Percentiles rank a stretch among this genome's conserved stretches.
These are phyloP conservation scores for Cercophora newfieldiana DNA, from an alignment of 495 filamentous ascomycete genomes.

Conservation along the genomic window DNA sequence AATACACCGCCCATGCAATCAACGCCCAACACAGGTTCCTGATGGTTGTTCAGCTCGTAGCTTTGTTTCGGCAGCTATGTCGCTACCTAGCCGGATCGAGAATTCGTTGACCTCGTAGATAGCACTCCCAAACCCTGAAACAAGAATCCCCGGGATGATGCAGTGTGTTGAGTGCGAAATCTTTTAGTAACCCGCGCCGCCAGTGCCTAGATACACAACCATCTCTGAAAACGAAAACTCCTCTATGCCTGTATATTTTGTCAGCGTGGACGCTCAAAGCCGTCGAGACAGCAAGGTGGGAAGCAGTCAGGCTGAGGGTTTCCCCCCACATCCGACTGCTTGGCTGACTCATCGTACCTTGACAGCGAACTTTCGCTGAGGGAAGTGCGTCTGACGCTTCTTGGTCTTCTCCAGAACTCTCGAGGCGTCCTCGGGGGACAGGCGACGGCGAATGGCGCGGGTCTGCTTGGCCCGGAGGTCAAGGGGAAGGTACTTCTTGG, in stretches of 20 bases:
- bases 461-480: conserved; percentile 97
- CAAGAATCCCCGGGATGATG: conserved; percentile 40
- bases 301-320: too few relatives aligned
- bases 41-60: conserved; percentile 32
- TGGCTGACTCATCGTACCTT: conserved; percentile 63
- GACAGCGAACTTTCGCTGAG: conserved; percentile 95
- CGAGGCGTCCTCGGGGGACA: conserved; percentile 85
- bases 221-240: conserved; percentile 30
- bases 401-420: conserved; percentile 82
- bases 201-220: conserved; percentile 37
- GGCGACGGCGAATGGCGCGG: conserved; percentile 87
- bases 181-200: conserved; percentile 37
- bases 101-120: conserved; percentile 37
- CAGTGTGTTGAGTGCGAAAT: conserved; percentile 39
- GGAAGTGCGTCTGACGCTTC: conserved; percentile 95
- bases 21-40: conserved; percentile 7
- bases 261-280: conserved; percentile 22
- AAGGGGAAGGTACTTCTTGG: conserved; percentile 97
- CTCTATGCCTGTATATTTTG: conserved; percentile 29
- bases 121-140: conserved; percentile 38
- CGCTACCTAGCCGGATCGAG: conserved; percentile 38
- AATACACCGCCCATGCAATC: conserved; percentile 1
- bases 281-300: not conserved
- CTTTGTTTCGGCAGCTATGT: conserved; percentile 39
- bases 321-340: not conserved